phyloP scores from a whole-genome alignment of 768 basidiomycete species.

The Guyanaporus albipodus region DNA sequence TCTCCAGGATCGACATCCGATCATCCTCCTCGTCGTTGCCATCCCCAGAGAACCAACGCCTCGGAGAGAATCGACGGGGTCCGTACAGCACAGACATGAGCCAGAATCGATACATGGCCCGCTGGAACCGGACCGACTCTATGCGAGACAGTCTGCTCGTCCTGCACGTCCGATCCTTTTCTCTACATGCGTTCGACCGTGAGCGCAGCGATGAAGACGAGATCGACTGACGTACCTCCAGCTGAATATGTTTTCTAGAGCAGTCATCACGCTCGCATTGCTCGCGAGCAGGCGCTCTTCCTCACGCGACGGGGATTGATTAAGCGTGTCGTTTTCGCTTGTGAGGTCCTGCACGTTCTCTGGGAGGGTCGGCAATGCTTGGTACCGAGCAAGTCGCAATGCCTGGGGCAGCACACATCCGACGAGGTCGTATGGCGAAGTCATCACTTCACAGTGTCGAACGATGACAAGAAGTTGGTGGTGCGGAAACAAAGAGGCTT shows the following conservation, averaged over 20 bases:
- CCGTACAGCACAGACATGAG: slow-evolving; percentile 15
- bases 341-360: background rate
- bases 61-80: background rate
- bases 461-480: background rate
- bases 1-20: background rate
- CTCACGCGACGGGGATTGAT: slow-evolving; percentile 15
- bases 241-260: slow-evolving; percentile 38
- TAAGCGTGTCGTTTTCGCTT: slow-evolving; percentile 10
- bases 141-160: slow-evolving; percentile 25
- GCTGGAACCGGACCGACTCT: slow-evolving; percentile 31
- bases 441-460: background rate
- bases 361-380: background rate
- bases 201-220: too few relatives aligned
- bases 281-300: slow-evolving; percentile 22
- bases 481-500: too few relatives aligned
- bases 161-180: slow-evolving; percentile 32
- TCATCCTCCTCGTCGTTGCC: background rate
- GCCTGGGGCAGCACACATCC: slow-evolving; percentile 30
- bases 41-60: too few relatives aligned
- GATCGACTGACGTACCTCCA: slow-evolving; percentile 24
- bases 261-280: slow-evolving; percentile 21
- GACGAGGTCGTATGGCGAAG: slow-evolving; percentile 15
- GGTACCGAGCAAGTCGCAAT: slow-evolving; percentile 7
- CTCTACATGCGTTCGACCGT: background rate
- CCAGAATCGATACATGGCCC: slow-evolving; percentile 30